phyloP scores from a whole-genome alignment of 768 basidiomycete species.

The Trametes villosa region DNA sequence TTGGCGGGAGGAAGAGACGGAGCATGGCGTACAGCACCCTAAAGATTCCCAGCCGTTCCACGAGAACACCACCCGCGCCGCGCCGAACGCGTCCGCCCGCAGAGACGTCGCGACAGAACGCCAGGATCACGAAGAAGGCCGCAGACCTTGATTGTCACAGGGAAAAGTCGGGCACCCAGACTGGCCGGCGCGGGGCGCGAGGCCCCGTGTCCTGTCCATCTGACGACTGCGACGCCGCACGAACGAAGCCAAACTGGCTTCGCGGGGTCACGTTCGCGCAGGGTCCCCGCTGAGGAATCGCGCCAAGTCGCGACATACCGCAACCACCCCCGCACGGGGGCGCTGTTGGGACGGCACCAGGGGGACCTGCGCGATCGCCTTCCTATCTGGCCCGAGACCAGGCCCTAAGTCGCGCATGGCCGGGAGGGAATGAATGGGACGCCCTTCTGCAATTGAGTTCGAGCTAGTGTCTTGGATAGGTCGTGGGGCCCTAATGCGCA shows the following conservation, averaged over 20 bases:
- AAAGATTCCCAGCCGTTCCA: conserved; percentile 4
- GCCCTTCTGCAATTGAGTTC: conserved; percentile 10
- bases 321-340: not conserved
- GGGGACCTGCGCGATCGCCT: conserved; percentile 1
- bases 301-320: conserved; percentile 11
- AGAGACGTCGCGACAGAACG: not conserved
- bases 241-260: conserved; percentile 1
- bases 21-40: conserved; percentile 13
- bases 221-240: conserved; percentile 17
- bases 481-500: conserved; percentile 2
- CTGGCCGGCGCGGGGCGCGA: conserved; percentile 1
- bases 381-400: conserved; percentile 23
- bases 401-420: not conserved
- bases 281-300: conserved; percentile 2
- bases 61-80: conserved; percentile 1
- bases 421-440: conserved; percentile 5
- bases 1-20: not conserved
- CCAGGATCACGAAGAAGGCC: conserved; percentile 7
- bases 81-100: conserved; percentile 4
- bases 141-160: conserved; percentile 6
- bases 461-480: not conserved
- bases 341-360: not conserved
- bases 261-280: conserved; percentile 19
- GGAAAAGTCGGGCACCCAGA: conserved; percentile 14
- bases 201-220: conserved; percentile 24